Evolutionary conservation across 108 stramenopile species (phyloP).

Genomic region (Thalassiosira profunda): DNA sequence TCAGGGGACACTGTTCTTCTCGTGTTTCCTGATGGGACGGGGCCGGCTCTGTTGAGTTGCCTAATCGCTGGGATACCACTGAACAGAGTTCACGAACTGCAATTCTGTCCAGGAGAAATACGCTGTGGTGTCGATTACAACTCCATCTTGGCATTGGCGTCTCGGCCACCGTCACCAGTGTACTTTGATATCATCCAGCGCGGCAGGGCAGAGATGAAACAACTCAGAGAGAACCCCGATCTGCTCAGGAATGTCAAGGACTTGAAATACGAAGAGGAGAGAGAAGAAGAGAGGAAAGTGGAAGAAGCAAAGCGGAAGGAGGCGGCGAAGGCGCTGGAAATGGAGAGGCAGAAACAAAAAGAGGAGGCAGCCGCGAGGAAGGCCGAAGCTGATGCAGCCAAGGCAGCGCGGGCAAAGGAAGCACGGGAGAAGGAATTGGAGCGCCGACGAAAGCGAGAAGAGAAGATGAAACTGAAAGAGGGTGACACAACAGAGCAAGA

Average conservation of each 20-base stretch:
- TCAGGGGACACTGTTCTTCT: conserved; percentile 61
- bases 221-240: background rate
- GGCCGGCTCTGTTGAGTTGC: conserved; percentile 52
- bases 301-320: background rate
- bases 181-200: conserved; percentile 38
- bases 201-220: no score
- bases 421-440: background rate
- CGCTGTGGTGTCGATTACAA: conserved; percentile 44
- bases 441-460: conserved; percentile 1
- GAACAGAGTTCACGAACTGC: conserved; percentile 43
- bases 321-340: background rate
- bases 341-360: background rate
- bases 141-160: conserved; percentile 10
- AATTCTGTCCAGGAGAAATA: conserved; percentile 57
- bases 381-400: background rate
- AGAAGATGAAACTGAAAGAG: background rate
- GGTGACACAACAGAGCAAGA: no score
- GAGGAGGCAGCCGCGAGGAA: background rate
- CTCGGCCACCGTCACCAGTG: conserved; percentile 8
- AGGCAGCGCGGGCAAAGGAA: no score
- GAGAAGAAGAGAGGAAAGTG: conserved; percentile 2
- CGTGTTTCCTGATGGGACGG: conserved; percentile 65
- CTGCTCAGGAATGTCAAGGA: no score
- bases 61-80: conserved; percentile 62
- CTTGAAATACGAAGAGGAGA: background rate